These are phyloP conservation scores for Moesziomyces globuligerus DNA, from an alignment of 1,284 basidiomycete species.

Conservation along the genomic window DNA sequence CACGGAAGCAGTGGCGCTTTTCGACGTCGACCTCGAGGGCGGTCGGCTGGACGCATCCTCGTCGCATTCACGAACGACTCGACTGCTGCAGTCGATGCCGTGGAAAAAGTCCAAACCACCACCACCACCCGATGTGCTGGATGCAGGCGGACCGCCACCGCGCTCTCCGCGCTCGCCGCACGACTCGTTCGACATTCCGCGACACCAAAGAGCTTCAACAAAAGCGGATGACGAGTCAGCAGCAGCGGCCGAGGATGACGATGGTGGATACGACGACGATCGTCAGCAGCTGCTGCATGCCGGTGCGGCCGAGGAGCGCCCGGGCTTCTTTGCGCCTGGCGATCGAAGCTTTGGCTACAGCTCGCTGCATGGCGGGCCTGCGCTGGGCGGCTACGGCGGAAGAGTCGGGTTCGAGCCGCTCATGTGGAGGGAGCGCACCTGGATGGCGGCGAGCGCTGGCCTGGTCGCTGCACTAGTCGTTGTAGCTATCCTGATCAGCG, in stretches of 20 bases:
- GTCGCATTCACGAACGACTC: slow-evolving; percentile 8
- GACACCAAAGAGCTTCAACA: background rate
- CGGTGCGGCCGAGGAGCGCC: slow-evolving; percentile 6
- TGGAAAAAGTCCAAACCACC: slow-evolving; percentile 18
- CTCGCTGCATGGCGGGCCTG: slow-evolving; percentile 3
- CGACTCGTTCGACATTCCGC: slow-evolving; percentile 25
- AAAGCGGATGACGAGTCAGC: slow-evolving; percentile 7
- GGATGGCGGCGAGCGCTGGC: slow-evolving; percentile 35
- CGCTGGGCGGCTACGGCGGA: slow-evolving; percentile 9
- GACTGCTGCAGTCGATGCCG: slow-evolving; percentile 24
- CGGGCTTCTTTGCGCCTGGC: slow-evolving; percentile 28
- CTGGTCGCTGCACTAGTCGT: slow-evolving; percentile 23
- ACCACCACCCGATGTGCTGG: background rate
- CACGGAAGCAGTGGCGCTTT: slow-evolving; percentile 7
- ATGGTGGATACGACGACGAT: slow-evolving; percentile 32
- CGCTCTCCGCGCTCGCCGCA: background rate
- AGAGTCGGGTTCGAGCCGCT: slow-evolving; percentile 36
- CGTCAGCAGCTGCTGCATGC: slow-evolving; percentile 27
- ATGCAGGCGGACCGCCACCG: background rate
- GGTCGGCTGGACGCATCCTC: slow-evolving; percentile 5
- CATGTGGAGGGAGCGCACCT: slow-evolving; percentile 28
- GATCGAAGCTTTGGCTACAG: slow-evolving; percentile 36
- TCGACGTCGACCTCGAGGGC: slow-evolving; percentile 38
- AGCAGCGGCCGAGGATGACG: slow-evolving; percentile 15
- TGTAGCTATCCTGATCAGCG: slow-evolving; percentile 50